Evolutionary conservation across 495 filamentous ascomycete species (phyloP).

Genomic region (Apiosordaria backusii): DNA sequence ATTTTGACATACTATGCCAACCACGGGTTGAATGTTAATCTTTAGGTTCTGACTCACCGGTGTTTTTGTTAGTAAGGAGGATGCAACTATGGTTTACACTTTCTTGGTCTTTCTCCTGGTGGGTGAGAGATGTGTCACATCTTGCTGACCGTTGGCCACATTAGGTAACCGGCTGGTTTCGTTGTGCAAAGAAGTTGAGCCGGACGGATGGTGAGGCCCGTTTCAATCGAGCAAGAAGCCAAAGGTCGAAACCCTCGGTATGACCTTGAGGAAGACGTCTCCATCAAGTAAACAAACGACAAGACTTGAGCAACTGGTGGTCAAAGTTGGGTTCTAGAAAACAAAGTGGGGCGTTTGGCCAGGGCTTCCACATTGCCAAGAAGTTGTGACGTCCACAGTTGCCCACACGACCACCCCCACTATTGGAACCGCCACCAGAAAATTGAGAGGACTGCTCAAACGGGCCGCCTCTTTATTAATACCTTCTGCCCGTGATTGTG

Average conservation of each 20-base stretch:
- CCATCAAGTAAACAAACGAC: not conserved
- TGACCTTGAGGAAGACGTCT: not conserved
- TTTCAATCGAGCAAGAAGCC: not conserved
- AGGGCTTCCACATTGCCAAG: conserved; percentile 28
- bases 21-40: no score
- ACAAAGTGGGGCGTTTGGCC: not conserved
- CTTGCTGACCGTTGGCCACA: not conserved
- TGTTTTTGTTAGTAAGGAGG: not conserved
- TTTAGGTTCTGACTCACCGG: not conserved
- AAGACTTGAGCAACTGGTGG: not conserved
- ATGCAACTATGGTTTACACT: not conserved
- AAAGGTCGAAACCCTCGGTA: not conserved
- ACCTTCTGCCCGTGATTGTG: not conserved
- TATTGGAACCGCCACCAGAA: conserved; percentile 29
- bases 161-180: not conserved
- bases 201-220: not conserved
- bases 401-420: conserved; percentile 19
- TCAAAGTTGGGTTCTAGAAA: not conserved
- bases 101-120: not conserved
- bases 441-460: conserved; percentile 9
- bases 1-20: no score
- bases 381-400: conserved; percentile 27
- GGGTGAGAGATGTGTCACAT: not conserved
- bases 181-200: not conserved
- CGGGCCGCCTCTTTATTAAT: conserved; percentile 2